A percentile compares a stretch with the other conserved stretches of the same genome.
Evolutionary conservation across 2,329 filamentous ascomycete species (phyloP).

Genomic region (Nemania sp.): DNA sequence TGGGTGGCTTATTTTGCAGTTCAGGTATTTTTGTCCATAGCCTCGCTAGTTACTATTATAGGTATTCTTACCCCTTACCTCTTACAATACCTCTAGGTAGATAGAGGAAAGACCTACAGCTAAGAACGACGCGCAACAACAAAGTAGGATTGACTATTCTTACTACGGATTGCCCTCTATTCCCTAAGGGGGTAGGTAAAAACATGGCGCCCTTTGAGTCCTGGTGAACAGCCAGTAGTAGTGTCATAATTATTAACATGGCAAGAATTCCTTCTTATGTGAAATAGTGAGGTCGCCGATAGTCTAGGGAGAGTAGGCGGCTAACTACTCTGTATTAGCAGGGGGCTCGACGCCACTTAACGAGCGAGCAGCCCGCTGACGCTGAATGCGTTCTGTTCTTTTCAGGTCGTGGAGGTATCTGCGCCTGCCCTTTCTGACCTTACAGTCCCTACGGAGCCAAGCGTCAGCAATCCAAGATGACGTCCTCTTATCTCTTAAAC

Average conservation of each 20-base stretch:
- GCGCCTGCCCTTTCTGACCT: conserved; percentile 33
- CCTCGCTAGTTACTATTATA: too few species aligned
- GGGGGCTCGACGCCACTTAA: conserved; percentile 14
- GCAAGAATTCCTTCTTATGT: neutral
- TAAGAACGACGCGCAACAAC: too few species aligned
- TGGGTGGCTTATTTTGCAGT: too few species aligned
- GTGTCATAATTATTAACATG: neutral
- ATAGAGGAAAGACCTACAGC: too few species aligned
- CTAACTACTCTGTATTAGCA: conserved; percentile 3
- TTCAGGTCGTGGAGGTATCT: conserved; percentile 38
- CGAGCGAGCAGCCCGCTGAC: conserved; percentile 25
- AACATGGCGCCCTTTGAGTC: neutral
- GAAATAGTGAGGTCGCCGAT: neutral
- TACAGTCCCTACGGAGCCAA: conserved; percentile 27
- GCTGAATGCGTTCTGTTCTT: conserved; percentile 29
- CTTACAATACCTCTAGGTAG: too few species aligned
- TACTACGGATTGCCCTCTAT: neutral
- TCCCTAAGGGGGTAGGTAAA: too few species aligned
- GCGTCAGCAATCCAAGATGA: conserved; percentile 23
- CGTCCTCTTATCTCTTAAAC: neutral
- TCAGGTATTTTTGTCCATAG: too few species aligned
- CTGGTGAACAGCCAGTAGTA: neutral
- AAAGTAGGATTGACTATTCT: neutral
- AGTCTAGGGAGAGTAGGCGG: neutral
- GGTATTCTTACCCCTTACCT: too few species aligned